These are phyloP conservation scores for Neoconidiobolus thromboides DNA, from an alignment of 371 early-diverging fungal species.

Conservation along the genomic window DNA sequence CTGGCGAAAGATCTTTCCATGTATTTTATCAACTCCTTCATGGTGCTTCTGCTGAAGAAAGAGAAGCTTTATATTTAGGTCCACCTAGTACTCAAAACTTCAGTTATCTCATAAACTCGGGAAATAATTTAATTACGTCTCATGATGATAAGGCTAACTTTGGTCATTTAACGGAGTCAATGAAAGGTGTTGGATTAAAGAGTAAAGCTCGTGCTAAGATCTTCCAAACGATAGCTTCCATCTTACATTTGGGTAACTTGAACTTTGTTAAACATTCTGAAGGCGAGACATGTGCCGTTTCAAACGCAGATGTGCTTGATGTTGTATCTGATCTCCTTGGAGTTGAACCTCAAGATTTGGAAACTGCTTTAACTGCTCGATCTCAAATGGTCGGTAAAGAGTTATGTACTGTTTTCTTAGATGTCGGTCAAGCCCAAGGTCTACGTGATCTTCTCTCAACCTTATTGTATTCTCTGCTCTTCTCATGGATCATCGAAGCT, in stretches of 20 bases:
- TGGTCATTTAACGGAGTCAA: constrained; percentile 42
- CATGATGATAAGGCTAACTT: constrained; percentile 26
- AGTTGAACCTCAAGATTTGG: constrained; percentile 46
- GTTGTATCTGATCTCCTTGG: constrained; percentile 63
- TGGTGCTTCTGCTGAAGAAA: constrained; percentile 24
- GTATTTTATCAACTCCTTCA: constrained; percentile 67
- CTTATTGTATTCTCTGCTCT: constrained; percentile 58
- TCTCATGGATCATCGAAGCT: constrained; percentile 75
- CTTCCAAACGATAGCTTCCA: constrained; percentile 48
- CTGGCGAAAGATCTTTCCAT: constrained; percentile 58
- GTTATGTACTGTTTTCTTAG: constrained; percentile 67
- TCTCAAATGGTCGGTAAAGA: constrained; percentile 48
- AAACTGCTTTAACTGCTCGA: constrained; percentile 37
- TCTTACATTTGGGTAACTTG: constrained; percentile 60
- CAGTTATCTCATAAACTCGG: constrained; percentile 12
- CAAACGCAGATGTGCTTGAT: constrained; percentile 44
- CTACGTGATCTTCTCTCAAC: constrained; percentile 67
- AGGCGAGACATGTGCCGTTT: constrained; percentile 34
- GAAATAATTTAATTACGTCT: constrained; percentile 18
- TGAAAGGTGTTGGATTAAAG: constrained; percentile 60
- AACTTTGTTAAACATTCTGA: constrained; percentile 43
- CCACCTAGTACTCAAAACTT: constrained; percentile 7
- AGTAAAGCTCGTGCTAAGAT: constrained; percentile 42
- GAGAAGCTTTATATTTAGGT: constrained; percentile 6
- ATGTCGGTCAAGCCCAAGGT: constrained; percentile 39